Base-by-base conservation (phyloP, 1,139 yeast genomes). In the Candida tunisiensis region DNA sequence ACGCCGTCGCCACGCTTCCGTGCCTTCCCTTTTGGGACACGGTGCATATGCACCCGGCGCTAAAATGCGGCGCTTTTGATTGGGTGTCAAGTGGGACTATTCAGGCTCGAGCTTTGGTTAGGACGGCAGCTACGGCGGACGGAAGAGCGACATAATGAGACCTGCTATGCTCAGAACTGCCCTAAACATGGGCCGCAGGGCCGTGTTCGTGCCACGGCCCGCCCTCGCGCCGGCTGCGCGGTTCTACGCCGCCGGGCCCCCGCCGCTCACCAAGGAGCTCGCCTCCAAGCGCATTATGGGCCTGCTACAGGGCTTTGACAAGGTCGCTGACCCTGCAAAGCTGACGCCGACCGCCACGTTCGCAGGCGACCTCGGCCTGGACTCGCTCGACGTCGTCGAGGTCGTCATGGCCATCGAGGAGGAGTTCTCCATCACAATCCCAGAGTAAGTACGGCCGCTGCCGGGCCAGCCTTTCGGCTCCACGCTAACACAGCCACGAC, bases 351-450 rank as follows among this genome's bases (percentile, higher is more conserved):
- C 57, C 11, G 66, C 91, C 6, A 61, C 72, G 21, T 78, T 74
- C 49, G 57, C 70, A 25, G 71, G 67, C 38, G 93, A 82, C 48
- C 64, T 82, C 39, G 92, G 92, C 2, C 65, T 80, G 42, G 94
- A 82, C 56, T 74, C 88, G 18, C 67, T 82, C 47, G 94, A 82
- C 46, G 74, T 78, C 20, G 93, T 79, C 25, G 94, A 82, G 51
- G 85, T 80, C 23, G 68, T 82, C 23, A 80, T 82, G 82, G 92
- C 80, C 43, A 69, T 82, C 36, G 94, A 82, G 55, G 93, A 80
- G 43, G 64, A 58, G 38, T 58, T 58, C 41, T 52, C 57, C 36
- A 59, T 64, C 38, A 78, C 73, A 49, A 79, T 82, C 49, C 91
- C 93, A 26, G 93, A 82, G 46, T 43, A 43, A 31, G 48, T 35